A percentile compares a stretch with the other conserved stretches of the same genome.
Conservation (phyloP, 2,329 filamentous ascomycete species). For the Phialophora chinensis region DNA sequence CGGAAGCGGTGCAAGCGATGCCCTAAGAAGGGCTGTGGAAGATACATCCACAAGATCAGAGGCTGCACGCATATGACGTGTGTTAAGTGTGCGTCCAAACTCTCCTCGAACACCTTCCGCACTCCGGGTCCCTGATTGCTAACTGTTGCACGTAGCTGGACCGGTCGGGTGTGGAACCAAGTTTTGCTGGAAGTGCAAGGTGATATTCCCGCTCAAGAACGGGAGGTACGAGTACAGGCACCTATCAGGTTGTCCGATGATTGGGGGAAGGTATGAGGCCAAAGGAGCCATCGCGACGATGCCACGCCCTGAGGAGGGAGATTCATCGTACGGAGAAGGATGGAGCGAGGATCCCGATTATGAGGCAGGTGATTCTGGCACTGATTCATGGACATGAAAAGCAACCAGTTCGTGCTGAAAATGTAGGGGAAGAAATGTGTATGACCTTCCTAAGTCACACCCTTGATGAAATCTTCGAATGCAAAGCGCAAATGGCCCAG, state of each 20-base stretch:
- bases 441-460: not conserved
- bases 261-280: not conserved
- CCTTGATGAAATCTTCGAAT: not conserved
- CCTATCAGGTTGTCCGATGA: not conserved
- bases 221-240: constrained; percentile 5
- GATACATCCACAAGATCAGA: constrained; percentile 4
- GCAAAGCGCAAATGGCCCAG: not conserved
- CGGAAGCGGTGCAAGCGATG: constrained; percentile 3
- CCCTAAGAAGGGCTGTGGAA: not conserved
- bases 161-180: not conserved
- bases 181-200: constrained; percentile 9
- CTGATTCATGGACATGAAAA: not conserved
- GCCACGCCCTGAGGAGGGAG: constrained; percentile 1
- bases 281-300: not conserved
- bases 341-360: constrained; percentile 1
- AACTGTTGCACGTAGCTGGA: not conserved
- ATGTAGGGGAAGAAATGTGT: not conserved
- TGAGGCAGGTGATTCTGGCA: constrained; percentile 2
- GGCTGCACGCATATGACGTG: constrained; percentile 8
- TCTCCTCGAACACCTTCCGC: not conserved
- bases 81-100: not conserved
- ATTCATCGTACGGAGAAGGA: not conserved
- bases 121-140: not conserved
- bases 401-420: not conserved
- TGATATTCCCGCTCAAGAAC: constrained; percentile 4